Conservation (phyloP, 495 filamentous ascomycete species). For the Penicillium atrosanguineum region DNA sequence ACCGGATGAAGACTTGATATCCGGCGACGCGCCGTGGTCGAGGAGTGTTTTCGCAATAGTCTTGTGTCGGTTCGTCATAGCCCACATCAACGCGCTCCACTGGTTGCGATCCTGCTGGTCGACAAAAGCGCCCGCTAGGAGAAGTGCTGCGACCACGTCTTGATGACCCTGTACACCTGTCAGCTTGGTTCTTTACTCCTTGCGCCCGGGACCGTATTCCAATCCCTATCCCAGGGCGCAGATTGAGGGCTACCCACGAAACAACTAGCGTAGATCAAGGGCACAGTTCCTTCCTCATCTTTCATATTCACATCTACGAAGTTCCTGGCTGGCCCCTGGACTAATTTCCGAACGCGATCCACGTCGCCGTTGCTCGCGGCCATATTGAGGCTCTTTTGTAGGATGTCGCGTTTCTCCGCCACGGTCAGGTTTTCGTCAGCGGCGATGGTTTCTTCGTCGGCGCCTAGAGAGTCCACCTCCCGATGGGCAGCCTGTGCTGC, state of each 20-base stretch:
- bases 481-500: conserved; percentile 86
- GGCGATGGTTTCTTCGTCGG: conserved; percentile 77
- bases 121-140: conserved; percentile 85
- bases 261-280: conserved; percentile 97
- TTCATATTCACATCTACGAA: conserved; percentile 87
- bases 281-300: conserved; percentile 92
- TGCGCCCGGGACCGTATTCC: background rate
- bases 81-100: conserved; percentile 99
- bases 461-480: conserved; percentile 63
- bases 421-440: conserved; percentile 69
- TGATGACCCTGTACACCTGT: conserved; percentile 70
- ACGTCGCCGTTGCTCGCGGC: conserved; percentile 96
- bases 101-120: conserved; percentile 93
- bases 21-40: conserved; percentile 91
- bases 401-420: conserved; percentile 70
- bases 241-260: conserved; percentile 64
- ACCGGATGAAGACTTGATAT: conserved; percentile 89
- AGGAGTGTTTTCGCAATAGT: conserved; percentile 87
- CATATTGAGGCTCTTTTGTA: conserved; percentile 91
- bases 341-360: conserved; percentile 70
- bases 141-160: conserved; percentile 77
- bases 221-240: background rate
- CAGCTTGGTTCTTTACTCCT: conserved; percentile 1
- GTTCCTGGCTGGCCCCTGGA: conserved; percentile 69
- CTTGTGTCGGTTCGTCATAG: conserved; percentile 98